phyloP scores from a whole-genome alignment of 768 basidiomycete species.

The Hydnomerulius pinastri region DNA sequence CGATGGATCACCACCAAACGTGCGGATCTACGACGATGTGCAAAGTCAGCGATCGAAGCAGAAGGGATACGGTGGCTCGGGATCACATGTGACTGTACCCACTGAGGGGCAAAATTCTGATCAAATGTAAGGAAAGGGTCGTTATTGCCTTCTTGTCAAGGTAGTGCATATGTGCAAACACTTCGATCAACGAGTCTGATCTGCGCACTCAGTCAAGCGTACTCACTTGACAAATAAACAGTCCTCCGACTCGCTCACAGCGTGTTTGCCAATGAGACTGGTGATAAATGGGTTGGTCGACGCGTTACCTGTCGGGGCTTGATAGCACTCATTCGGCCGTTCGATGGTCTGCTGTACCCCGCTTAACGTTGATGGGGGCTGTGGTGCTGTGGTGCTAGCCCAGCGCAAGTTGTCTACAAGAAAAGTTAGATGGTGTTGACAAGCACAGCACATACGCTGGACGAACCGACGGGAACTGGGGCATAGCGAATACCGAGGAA shows the following conservation, averaged over 20 bases:
- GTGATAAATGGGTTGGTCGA: conserved; percentile 26
- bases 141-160: not conserved
- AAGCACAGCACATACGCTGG: not conserved
- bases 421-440: not conserved
- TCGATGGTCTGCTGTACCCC: conserved; percentile 28
- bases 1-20: conserved; percentile 35
- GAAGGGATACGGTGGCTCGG: not conserved
- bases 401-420: conserved; percentile 27
- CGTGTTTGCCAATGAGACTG: conserved; percentile 12
- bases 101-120: conserved; percentile 35
- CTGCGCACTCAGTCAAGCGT: not conserved
- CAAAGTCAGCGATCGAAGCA: not conserved
- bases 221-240: conserved; percentile 34
- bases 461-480: conserved; percentile 25
- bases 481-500: conserved; percentile 32
- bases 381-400: conserved; percentile 30
- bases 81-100: conserved; percentile 37
- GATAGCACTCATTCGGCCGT: conserved; percentile 33
- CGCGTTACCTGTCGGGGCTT: conserved; percentile 28
- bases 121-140: conserved; percentile 27
- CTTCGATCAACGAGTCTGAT: not conserved
- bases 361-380: conserved; percentile 18
- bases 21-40: conserved; percentile 21
- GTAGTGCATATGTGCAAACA: conserved; percentile 29
- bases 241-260: conserved; percentile 25